Base-by-base conservation (phyloP, 2,329 filamentous ascomycete genomes). In the Endocalyx cinctus region DNA sequence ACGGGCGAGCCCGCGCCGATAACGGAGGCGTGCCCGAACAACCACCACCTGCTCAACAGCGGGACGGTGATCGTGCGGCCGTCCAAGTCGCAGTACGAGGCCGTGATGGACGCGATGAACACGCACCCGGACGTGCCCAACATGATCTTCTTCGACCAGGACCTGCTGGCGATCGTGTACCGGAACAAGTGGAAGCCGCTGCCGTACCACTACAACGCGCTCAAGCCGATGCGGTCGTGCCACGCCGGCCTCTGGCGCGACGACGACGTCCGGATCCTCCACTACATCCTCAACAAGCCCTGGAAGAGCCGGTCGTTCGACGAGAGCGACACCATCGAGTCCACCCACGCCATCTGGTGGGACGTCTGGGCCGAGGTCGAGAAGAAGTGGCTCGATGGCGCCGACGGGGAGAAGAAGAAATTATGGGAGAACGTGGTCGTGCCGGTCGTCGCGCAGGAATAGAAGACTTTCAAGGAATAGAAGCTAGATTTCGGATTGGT, bases 41-140 rank as follows among this genome's bases (percentile, higher is more conserved):
- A 55, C 42, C 54, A 59, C 44, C 56, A 57, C 47, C 47, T 58
- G 12, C 53, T 58, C n/a, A 59, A 58, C 46, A 56, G 52, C 34
- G 55, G 54, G 15, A 58, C 55, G 13, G 53, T 58, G 4, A 50
- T 57, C 25, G 27, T 59, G n/a, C 39, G 35, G 34, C 55, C 55
- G 4, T 59, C 55, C 10, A 38, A 47, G 23, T 17, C 35, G 31
- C 42, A 55, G 33, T 57, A 44, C 37, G 51, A 51, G 32, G 40
- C 38, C 13, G 45, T 58, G 8, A 23, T 23, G 20, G 8, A 23
- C 20, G 20, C 20, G 8, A 23, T 23, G 20, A n/a, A 54, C 45
- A 52, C 46, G 5, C 51, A 51, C 30, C 51, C 51, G 14, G 52
- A 50, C 33, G 50, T 51, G n/a, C 48, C 48, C 13, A 41, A 41